These are phyloP conservation scores for Magnaporthales sp. DNA, from an alignment of 2,329 filamentous ascomycete genomes.

Conservation along the genomic window DNA sequence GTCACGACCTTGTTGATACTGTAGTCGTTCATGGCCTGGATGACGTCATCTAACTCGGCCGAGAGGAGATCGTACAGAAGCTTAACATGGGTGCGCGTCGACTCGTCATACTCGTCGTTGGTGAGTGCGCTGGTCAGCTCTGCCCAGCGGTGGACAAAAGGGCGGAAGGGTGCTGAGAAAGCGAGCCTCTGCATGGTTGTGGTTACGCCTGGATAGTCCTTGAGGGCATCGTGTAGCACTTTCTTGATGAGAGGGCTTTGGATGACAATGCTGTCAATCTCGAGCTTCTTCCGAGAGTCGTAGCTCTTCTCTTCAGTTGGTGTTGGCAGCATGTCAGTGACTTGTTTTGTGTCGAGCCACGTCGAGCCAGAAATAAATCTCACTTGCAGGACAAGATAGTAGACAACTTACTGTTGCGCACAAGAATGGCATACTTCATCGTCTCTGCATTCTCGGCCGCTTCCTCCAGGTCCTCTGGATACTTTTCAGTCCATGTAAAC, in stretches of 20 bases:
- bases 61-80: conserved; percentile 35
- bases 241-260: conserved; percentile 53
- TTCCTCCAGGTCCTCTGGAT: conserved; percentile 40
- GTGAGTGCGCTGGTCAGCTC: conserved; percentile 28
- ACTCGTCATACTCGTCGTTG: conserved; percentile 25
- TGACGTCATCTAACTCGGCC: conserved; percentile 36
- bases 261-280: conserved; percentile 51
- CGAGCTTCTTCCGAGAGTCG: conserved; percentile 47
- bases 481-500: conserved; percentile 40
- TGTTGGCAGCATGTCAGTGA: not conserved
- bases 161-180: conserved; percentile 48
- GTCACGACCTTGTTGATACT: conserved; percentile 39
- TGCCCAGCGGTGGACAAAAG: conserved; percentile 56
- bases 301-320: conserved; percentile 29
- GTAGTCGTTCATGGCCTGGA: conserved; percentile 37
- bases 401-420: conserved; percentile 31
- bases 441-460: conserved; percentile 50
- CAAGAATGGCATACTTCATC: conserved; percentile 47
- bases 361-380: too few species aligned
- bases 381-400: not conserved
- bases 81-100: conserved; percentile 31
- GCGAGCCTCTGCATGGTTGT: conserved; percentile 46
- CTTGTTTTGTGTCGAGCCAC: not conserved
- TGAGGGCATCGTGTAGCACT: conserved; percentile 41
- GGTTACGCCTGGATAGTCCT: conserved; percentile 48